These are phyloP conservation scores for Lojkania enalia DNA, from an alignment of 2,329 filamentous ascomycete species.

Conservation along the genomic window DNA sequence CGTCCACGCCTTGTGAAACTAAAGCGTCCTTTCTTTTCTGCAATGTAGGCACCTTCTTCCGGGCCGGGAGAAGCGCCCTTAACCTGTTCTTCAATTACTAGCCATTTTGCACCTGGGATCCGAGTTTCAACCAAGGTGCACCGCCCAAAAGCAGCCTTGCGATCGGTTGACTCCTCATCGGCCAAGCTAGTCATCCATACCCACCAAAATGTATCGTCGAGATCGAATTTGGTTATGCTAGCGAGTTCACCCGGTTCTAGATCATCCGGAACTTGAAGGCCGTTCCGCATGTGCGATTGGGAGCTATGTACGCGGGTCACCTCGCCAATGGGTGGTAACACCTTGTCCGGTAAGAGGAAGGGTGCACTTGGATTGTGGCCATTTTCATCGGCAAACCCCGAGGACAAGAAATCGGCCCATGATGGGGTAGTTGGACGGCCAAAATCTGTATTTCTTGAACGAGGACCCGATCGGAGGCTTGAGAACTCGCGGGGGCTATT, in stretches of 20 bases:
- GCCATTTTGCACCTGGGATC: conserved; percentile 80
- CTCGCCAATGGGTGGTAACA: conserved; percentile 79
- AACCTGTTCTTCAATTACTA: conserved; percentile 94
- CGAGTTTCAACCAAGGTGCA: conserved; percentile 90
- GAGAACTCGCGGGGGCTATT: conserved; percentile 70
- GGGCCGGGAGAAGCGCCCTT: conserved; percentile 88
- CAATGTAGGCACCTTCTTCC: conserved; percentile 83
- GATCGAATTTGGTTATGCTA: conserved; percentile 80
- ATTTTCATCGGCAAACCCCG: conserved; percentile 82
- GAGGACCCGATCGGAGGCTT: conserved; percentile 66
- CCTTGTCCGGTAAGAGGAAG: conserved; percentile 85
- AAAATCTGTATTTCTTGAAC: conserved; percentile 66
- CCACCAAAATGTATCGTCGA: conserved; percentile 99
- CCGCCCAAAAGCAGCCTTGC: conserved; percentile 91
- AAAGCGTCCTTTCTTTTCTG: conserved; percentile 94
- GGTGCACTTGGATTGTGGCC: conserved; percentile 65
- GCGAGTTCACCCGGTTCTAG: conserved; percentile 92
- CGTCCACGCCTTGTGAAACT: conserved; percentile 76
- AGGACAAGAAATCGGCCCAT: conserved; percentile 96
- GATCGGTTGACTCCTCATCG: conserved; percentile 79
- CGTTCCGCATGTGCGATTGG: conserved; percentile 70
- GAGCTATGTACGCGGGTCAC: conserved; percentile 75
- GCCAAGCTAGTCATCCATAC: conserved; percentile 98
- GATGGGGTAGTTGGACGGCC: conserved; percentile 92
- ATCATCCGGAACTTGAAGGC: conserved; percentile 69